phyloP scores from a whole-genome alignment of 1,139 yeast species.

The Debaryomyces coudertii region DNA sequence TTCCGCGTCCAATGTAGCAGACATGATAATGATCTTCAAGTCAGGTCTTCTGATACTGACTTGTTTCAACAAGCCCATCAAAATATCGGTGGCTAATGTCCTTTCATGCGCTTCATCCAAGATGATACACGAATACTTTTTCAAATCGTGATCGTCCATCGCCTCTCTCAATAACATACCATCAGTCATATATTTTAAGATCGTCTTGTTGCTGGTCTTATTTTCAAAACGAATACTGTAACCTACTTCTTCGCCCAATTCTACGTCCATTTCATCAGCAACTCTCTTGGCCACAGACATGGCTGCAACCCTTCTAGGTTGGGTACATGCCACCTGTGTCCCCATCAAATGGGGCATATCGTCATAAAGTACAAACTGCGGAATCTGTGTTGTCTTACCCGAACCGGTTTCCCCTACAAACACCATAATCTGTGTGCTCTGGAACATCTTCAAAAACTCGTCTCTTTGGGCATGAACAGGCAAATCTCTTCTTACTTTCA shows the following conservation, averaged over 20 bases:
- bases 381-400: slow-evolving; percentile 96
- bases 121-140: slow-evolving; percentile 83
- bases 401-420: slow-evolving; percentile 99
- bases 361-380: slow-evolving; percentile 91
- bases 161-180: slow-evolving; percentile 98
- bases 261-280: slow-evolving; percentile 94
- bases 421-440: slow-evolving; percentile 90
- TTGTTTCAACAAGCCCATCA: slow-evolving; percentile 92
- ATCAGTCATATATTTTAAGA: slow-evolving; percentile 95
- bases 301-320: slow-evolving; percentile 97
- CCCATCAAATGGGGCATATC: slow-evolving; percentile 85
- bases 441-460: slow-evolving; percentile 83
- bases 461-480: slow-evolving; percentile 95
- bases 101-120: slow-evolving; percentile 99
- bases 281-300: slow-evolving; percentile 97
- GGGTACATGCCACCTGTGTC: slow-evolving; percentile 91
- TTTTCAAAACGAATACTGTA: slow-evolving; percentile 93
- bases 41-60: slow-evolving; percentile 81
- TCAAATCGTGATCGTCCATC: slow-evolving; percentile 89
- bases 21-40: slow-evolving; percentile 90
- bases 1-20: slow-evolving; percentile 97
- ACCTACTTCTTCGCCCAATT: slow-evolving; percentile 90
- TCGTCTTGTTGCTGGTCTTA: slow-evolving; percentile 75
- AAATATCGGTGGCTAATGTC: slow-evolving; percentile 92
- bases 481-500: slow-evolving; percentile 76